A percentile compares a stretch with the other conserved stretches of the same genome.
Evolutionary conservation across 345 rosid genomes (phyloP).

Genomic region (Bruguiera parviflora): DNA sequence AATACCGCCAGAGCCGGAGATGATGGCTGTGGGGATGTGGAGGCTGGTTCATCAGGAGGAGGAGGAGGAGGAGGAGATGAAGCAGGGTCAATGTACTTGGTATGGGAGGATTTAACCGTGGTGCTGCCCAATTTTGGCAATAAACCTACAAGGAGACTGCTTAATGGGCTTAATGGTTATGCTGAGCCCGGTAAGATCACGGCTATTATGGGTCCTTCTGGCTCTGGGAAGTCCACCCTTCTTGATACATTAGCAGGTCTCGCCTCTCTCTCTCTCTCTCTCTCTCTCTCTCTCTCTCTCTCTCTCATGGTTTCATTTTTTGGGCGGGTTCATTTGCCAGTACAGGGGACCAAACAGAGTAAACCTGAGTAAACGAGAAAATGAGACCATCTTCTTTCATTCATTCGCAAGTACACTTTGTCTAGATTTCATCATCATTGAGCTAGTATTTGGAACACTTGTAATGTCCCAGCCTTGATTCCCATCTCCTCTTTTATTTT

Average conservation of each 20-base stretch:
- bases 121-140: constrained; percentile 53
- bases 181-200: constrained; percentile 24
- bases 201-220: constrained; percentile 38
- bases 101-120: constrained; percentile 27
- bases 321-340: too few relatives aligned
- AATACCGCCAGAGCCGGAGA: background rate
- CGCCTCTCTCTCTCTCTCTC: background rate
- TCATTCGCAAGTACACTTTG: too few relatives aligned
- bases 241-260: constrained; percentile 32
- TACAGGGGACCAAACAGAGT: too few relatives aligned
- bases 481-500: too few relatives aligned
- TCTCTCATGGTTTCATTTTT: too few relatives aligned
- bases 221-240: constrained; percentile 30
- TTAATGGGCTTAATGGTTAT: constrained; percentile 23
- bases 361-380: too few relatives aligned
- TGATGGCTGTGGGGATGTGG: background rate
- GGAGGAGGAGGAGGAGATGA: background rate
- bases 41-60: background rate
- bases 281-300: too few relatives aligned
- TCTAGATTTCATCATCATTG: too few relatives aligned
- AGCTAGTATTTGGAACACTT: too few relatives aligned
- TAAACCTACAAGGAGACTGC: constrained; percentile 27
- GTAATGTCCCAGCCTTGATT: too few relatives aligned
- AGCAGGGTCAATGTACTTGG: constrained; percentile 10
- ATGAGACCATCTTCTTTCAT: too few relatives aligned